Percentiles rank a stretch among this genome's conserved stretches.
These are phyloP conservation scores for Fusarium neocosmosporiellum DNA, from an alignment of 2,329 filamentous ascomycete genomes.

Conservation along the genomic window DNA sequence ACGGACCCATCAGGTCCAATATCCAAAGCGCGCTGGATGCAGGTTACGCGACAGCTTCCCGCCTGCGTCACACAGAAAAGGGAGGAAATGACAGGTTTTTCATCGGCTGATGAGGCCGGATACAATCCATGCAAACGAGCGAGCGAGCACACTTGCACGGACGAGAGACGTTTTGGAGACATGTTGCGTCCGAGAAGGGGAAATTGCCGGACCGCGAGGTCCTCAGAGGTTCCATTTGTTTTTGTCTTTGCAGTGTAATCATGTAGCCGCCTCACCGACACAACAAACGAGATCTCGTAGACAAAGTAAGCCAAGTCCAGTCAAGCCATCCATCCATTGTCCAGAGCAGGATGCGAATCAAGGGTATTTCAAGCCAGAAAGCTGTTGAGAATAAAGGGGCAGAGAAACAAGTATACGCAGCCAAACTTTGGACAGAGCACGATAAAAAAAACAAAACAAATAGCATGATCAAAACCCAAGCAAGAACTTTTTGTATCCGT, in stretches of 20 bases:
- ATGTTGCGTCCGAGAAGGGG: not conserved
- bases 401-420: constrained; percentile 5
- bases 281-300: constrained; percentile 3
- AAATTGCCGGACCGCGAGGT: not conserved
- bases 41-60: constrained; percentile 24
- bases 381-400: constrained; percentile 10
- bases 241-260: constrained; percentile 3
- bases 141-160: not conserved
- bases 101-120: constrained; percentile 13
- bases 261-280: not conserved
- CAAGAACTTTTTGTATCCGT: constrained; percentile 45
- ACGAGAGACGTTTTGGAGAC: not conserved
- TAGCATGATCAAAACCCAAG: constrained; percentile 23
- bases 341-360: constrained; percentile 9
- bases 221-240: not conserved
- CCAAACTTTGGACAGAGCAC: constrained; percentile 7
- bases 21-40: constrained; percentile 9
- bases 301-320: not conserved
- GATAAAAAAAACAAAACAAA: constrained; percentile 12
- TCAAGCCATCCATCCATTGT: not conserved
- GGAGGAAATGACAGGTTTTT: constrained; percentile 9
- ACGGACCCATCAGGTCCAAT: not conserved
- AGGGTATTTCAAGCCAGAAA: constrained; percentile 21
- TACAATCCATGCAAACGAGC: not conserved
- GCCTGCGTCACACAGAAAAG: constrained; percentile 9